Evolutionary conservation across 129 eudicot genomes (phyloP).

Genomic region (Silybum marianum): DNA sequence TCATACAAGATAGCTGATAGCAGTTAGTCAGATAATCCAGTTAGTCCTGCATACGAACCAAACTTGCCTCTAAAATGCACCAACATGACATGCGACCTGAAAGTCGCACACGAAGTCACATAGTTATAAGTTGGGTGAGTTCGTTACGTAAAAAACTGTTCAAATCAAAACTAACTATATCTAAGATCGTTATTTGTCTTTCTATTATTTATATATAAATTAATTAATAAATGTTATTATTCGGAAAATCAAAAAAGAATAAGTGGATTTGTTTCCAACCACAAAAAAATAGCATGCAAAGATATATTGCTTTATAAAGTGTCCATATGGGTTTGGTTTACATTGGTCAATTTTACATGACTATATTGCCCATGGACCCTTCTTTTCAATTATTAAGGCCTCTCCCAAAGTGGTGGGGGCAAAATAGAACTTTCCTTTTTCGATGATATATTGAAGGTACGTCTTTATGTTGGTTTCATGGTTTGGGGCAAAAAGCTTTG

Average conservation of each 20-base stretch:
- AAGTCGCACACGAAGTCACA: neutral
- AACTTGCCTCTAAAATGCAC: neutral
- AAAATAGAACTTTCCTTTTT: slow-evolving; percentile 15
- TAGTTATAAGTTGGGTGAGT: neutral
- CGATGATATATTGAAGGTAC: slow-evolving; percentile 21
- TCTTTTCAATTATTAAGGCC: slow-evolving; percentile 8
- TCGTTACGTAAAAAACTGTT: too few species aligned
- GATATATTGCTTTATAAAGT: neutral
- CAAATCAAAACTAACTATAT: too few species aligned
- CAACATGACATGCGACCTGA: neutral
- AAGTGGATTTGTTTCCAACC: neutral
- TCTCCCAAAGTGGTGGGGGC: slow-evolving; percentile 24
- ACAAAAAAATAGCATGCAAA: neutral
- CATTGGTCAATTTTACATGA: slow-evolving; percentile 12
- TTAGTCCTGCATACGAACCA: neutral
- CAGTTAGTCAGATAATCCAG: too few species aligned
- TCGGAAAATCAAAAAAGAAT: neutral
- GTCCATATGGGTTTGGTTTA: neutral
- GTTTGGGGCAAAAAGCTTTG: slow-evolving; percentile 18
- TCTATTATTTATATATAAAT: neutral
- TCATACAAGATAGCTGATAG: neutral
- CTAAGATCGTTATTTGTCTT: too few species aligned
- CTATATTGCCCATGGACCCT: slow-evolving; percentile 7
- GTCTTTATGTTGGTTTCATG: slow-evolving; percentile 11
- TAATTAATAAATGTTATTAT: neutral